Conservation (phyloP, 495 filamentous ascomycete genomes). For the Hyaloscypha finlandica region DNA sequence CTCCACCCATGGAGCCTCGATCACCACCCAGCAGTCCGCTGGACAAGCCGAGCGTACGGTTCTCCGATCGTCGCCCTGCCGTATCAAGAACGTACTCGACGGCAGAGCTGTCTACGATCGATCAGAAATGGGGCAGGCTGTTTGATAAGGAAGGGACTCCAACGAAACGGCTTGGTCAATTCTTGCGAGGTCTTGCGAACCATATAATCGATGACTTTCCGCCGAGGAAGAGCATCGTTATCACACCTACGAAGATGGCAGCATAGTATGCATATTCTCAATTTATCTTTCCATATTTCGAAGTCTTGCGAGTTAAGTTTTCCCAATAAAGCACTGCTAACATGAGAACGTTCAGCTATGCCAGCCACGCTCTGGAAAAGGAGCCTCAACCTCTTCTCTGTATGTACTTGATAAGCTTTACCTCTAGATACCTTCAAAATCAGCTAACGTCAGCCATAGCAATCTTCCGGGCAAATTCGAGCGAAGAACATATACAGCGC, state of each 20-base stretch:
- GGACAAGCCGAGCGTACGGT: constrained; percentile 30
- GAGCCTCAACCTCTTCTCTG: constrained; percentile 52
- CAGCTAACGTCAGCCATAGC: constrained; percentile 34
- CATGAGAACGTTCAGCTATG: constrained; percentile 7
- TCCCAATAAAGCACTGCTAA: background rate
- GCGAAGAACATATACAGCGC: constrained; percentile 51
- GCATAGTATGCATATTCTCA: constrained; percentile 59
- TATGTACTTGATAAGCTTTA: constrained; percentile 27
- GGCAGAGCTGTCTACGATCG: constrained; percentile 32
- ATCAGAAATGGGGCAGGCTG: constrained; percentile 72
- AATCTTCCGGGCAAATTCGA: constrained; percentile 48
- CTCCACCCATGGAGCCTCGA: constrained; percentile 21
- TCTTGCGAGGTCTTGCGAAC: constrained; percentile 74
- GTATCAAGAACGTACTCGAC: constrained; percentile 22
- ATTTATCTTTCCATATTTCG: background rate
- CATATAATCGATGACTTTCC: constrained; percentile 83
- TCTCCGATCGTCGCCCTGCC: constrained; percentile 30
- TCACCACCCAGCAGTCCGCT: constrained; percentile 28
- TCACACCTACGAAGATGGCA: constrained; percentile 78
- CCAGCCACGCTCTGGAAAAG: constrained; percentile 57
- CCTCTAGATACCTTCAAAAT: background rate
- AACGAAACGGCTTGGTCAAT: constrained; percentile 66
- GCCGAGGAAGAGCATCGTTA: constrained; percentile 73
- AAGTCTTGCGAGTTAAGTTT: too few relatives aligned
- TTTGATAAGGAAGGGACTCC: constrained; percentile 70